Conservation (phyloP, 1,284 basidiomycete genomes). For the Rhodotorula sp. region DNA sequence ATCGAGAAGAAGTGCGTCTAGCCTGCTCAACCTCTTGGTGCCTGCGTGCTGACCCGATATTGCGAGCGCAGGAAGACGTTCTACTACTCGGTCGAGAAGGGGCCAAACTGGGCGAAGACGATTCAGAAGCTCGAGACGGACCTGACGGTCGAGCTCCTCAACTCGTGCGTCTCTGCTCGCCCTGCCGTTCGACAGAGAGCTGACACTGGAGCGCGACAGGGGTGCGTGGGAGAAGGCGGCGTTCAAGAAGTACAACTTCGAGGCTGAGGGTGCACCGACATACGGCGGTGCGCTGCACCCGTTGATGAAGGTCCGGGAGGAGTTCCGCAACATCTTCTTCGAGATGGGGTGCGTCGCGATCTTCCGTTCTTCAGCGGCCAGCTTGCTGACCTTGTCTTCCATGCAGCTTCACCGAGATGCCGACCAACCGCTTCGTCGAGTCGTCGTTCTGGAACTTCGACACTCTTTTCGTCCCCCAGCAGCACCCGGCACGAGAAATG, state of each 20-base stretch:
- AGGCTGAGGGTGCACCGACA: conserved; percentile 87
- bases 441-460: conserved; percentile 99
- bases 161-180: conserved; percentile 62
- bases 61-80: conserved; percentile 76
- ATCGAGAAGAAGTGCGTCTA: conserved; percentile 53
- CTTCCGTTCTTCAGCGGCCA: background rate
- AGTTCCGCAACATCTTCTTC: conserved; percentile 96
- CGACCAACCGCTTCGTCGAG: conserved; percentile 95
- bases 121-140: conserved; percentile 98
- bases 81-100: conserved; percentile 89
- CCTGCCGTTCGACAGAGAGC: background rate
- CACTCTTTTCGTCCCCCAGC: conserved; percentile 96
- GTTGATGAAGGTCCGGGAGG: conserved; percentile 94
- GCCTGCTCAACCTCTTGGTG: background rate
- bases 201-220: conserved; percentile 52
- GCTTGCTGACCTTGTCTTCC: background rate
- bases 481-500: conserved; percentile 95
- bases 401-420: conserved; percentile 94
- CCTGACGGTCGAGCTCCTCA: conserved; percentile 91
- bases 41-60: background rate
- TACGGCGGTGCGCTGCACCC: conserved; percentile 92
- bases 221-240: conserved; percentile 86
- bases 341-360: conserved; percentile 83
- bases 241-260: conserved; percentile 99
- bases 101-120: conserved; percentile 83